Percentiles rank a stretch among this genome's conserved stretches.
These are phyloP conservation scores for Hypsizygus marmoreus DNA, from an alignment of 768 basidiomycete species.

Conservation along the genomic window DNA sequence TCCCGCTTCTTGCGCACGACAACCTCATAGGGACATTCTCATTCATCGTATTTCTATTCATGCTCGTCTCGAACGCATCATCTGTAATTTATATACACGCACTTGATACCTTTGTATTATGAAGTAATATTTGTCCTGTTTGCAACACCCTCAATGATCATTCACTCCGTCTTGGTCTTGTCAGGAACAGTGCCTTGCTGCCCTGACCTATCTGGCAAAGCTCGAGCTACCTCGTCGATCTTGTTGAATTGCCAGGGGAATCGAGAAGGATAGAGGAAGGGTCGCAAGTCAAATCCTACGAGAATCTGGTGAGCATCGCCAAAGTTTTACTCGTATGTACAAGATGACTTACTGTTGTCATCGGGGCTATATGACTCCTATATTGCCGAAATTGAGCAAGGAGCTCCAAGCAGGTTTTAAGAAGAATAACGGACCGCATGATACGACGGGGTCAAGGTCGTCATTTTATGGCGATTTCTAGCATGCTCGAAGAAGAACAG, in stretches of 20 bases:
- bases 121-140: constrained; percentile 16
- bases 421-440: constrained; percentile 71
- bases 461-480: constrained; percentile 98
- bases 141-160: constrained; percentile 6
- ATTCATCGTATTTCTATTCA: constrained; percentile 8
- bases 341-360: constrained; percentile 83
- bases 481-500: constrained; percentile 97
- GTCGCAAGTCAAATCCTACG: constrained; percentile 90
- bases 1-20: constrained; percentile 68
- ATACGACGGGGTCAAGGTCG: constrained; percentile 89
- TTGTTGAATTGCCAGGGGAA: constrained; percentile 98
- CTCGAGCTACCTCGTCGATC: constrained; percentile 85
- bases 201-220: constrained; percentile 69
- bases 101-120: constrained; percentile 17
- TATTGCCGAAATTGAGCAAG: background rate
- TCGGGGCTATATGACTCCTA: constrained; percentile 97
- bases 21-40: constrained; percentile 25
- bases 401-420: background rate
- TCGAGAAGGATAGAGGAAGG: constrained; percentile 92
- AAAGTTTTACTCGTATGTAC: background rate
- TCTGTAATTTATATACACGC: constrained; percentile 22
- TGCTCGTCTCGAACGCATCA: constrained; percentile 9
- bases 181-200: constrained; percentile 29
- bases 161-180: constrained; percentile 51
- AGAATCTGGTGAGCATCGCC: constrained; percentile 15